Evolutionary conservation across 257 asterid genomes (phyloP).

Genomic region (Scutellaria barbata): DNA sequence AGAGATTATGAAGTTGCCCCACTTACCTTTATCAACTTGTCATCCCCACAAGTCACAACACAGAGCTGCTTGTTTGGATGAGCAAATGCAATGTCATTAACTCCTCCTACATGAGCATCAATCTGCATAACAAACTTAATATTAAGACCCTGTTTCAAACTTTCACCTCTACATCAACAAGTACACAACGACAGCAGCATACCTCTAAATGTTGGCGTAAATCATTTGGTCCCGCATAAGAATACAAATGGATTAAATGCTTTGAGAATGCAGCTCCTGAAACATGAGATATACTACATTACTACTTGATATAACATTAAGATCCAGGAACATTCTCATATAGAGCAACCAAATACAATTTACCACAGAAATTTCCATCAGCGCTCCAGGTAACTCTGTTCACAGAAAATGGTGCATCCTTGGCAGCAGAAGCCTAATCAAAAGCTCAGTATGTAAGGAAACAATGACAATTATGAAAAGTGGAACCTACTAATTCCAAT

Average conservation of each 20-base stretch:
- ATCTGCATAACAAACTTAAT: conserved; percentile 56
- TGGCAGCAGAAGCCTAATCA: conserved; percentile 84
- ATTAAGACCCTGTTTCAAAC: conserved; percentile 32
- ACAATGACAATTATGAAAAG: conserved; percentile 13
- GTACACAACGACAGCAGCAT: conserved; percentile 13
- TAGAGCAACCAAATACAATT: conserved; percentile 27
- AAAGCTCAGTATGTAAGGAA: conserved; percentile 40
- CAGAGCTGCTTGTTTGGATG: conserved; percentile 93
- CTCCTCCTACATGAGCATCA: conserved; percentile 93
- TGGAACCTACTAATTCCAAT: conserved; percentile 12
- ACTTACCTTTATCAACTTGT: conserved; percentile 84
- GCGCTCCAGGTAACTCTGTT: conserved; percentile 94
- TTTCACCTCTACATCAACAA: conserved; percentile 20
- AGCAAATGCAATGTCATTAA: conserved; percentile 93
- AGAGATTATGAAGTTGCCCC: conserved; percentile 22
- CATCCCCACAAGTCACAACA: conserved; percentile 96
- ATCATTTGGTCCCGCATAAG: conserved; percentile 82
- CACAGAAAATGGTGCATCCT: conserved; percentile 87
- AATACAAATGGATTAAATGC: conserved; percentile 90
- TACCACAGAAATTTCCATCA: conserved; percentile 91
- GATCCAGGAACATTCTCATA: conserved; percentile 19
- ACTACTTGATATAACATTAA: conserved; percentile 30
- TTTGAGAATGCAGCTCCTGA: conserved; percentile 95
- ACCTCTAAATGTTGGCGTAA: conserved; percentile 94
- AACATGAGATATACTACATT: conserved; percentile 36